A percentile compares a stretch with the other conserved stretches of the same genome.
Evolutionary conservation across 2,329 filamentous ascomycete species (phyloP).

Genomic region (Coniochaeta sp.): DNA sequence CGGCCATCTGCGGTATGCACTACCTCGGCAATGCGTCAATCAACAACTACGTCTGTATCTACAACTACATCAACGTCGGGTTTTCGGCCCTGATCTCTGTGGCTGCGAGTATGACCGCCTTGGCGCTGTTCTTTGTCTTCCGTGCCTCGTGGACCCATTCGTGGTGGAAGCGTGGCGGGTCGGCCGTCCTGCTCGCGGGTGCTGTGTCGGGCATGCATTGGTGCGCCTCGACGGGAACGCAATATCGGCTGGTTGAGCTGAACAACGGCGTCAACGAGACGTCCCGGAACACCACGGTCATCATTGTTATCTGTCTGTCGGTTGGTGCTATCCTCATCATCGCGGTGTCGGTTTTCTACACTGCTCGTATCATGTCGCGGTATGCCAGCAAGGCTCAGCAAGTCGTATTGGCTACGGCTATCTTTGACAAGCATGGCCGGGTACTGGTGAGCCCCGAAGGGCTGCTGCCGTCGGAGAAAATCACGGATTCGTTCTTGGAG

Average conservation of each 20-base stretch:
- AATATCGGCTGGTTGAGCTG: conserved; percentile 50
- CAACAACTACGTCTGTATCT: conserved; percentile 63
- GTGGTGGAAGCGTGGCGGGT: conserved; percentile 66
- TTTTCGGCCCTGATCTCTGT: conserved; percentile 67
- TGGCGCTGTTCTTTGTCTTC: conserved; percentile 72
- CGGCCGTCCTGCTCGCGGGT: conserved; percentile 59
- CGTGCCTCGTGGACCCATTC: conserved; percentile 68
- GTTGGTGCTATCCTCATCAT: conserved; percentile 54
- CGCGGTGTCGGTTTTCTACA: conserved; percentile 44
- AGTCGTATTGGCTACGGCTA: conserved; percentile 49
- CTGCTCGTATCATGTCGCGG: conserved; percentile 41
- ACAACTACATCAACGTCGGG: conserved; percentile 51
- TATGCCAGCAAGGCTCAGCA: conserved; percentile 55
- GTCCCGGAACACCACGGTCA: conserved; percentile 58
- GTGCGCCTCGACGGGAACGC: conserved; percentile 66
- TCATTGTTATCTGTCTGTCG: conserved; percentile 64
- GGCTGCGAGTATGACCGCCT: conserved; percentile 59
- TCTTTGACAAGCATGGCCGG: conserved; percentile 60
- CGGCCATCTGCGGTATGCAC: conserved; percentile 78
- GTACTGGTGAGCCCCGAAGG: conserved; percentile 65
- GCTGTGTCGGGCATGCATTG: conserved; percentile 86
- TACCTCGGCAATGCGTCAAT: conserved; percentile 82
- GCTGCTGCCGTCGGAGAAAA: conserved; percentile 62
- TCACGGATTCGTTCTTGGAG: conserved; percentile 70
- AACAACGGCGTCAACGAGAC: conserved; percentile 31